Evolutionary conservation across 1,139 yeast species (phyloP).

Genomic region (Candida mesenterica): DNA sequence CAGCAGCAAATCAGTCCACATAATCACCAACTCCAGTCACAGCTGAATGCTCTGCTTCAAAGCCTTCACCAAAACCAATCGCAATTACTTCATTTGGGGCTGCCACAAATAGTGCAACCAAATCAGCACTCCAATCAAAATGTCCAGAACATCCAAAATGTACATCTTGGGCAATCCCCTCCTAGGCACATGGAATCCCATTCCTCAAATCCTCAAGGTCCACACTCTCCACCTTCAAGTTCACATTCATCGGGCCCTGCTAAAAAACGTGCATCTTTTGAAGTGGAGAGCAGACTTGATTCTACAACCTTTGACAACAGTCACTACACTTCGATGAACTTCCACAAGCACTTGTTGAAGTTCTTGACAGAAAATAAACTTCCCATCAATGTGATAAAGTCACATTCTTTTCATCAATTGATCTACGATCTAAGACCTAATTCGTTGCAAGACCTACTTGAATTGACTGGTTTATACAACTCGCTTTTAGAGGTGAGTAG

Average conservation of each 20-base stretch:
- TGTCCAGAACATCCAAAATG: too few relatives aligned
- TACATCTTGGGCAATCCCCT: too few relatives aligned
- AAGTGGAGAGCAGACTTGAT: constrained; percentile 18
- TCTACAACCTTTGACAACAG: constrained; percentile 40
- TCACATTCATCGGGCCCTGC: background rate
- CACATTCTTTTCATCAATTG: constrained; percentile 53
- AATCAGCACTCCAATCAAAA: too few relatives aligned
- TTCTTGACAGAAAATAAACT: constrained; percentile 53
- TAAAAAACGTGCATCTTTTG: background rate
- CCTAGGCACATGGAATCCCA: background rate
- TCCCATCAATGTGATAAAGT: constrained; percentile 46
- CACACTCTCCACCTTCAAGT: too few relatives aligned
- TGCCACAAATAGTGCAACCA: background rate
- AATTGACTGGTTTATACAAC: constrained; percentile 45
- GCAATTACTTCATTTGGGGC: background rate
- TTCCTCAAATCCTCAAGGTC: constrained; percentile 3
- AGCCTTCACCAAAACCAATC: background rate
- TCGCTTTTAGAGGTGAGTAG: constrained; percentile 47
- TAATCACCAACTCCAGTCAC: too few relatives aligned
- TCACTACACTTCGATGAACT: constrained; percentile 45
- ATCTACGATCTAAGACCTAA: constrained; percentile 50
- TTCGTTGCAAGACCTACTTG: constrained; percentile 46
- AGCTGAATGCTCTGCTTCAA: background rate
- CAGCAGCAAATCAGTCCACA: too few relatives aligned
- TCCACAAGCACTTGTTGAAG: constrained; percentile 51